Conservation (phyloP, 176 grass and related monocot species). For the Alopecurus myosuroides region DNA sequence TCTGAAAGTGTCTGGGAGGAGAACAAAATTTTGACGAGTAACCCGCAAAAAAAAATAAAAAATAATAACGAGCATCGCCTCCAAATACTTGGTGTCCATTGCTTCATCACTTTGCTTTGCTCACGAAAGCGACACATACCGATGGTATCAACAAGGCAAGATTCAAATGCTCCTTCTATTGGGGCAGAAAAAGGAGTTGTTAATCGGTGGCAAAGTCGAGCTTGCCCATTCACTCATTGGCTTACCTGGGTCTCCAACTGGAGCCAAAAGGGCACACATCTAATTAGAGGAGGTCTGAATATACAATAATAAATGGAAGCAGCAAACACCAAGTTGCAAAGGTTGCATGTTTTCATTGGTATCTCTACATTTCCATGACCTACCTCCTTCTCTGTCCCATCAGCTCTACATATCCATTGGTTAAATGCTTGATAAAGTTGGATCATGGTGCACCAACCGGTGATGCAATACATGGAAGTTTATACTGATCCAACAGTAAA, state of each 20-base stretch:
- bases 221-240: slow-evolving; percentile 8
- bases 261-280: background rate
- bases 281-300: background rate
- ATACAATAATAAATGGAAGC: background rate
- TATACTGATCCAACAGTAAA: background rate
- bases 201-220: slow-evolving; percentile 30
- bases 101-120: background rate
- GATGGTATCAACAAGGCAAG: background rate
- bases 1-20: background rate
- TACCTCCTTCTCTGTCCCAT: background rate
- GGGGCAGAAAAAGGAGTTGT: background rate
- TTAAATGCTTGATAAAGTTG: slow-evolving; percentile 17
- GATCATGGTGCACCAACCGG: background rate
- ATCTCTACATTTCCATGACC: background rate
- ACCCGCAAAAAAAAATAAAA: no score
- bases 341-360: background rate
- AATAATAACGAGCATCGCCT: background rate
- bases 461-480: slow-evolving; percentile 21
- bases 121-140: background rate
- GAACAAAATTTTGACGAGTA: background rate
- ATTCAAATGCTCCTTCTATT: slow-evolving; percentile 23
- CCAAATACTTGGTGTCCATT: background rate
- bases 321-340: slow-evolving; percentile 4
- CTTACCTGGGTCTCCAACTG: background rate
- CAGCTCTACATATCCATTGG: background rate